These are phyloP conservation scores for Pilatotrama ljubarskyi DNA, from an alignment of 768 basidiomycete genomes.

Conservation along the genomic window DNA sequence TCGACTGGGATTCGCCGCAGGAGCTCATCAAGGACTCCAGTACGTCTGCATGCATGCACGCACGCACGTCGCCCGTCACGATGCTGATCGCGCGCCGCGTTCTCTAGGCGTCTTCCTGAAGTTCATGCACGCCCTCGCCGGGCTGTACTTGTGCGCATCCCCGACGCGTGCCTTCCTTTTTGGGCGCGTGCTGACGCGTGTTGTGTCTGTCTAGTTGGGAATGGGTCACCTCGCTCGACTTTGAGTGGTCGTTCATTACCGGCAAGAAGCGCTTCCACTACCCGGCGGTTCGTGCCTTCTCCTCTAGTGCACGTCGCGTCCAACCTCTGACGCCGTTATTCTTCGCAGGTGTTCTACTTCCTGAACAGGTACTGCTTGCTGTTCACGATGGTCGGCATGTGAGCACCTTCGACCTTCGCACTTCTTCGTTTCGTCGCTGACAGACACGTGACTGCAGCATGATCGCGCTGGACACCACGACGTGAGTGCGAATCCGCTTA, in stretches of 20 bases:
- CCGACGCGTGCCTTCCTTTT: background rate
- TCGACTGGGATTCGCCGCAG: conserved; percentile 40
- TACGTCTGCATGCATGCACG: conserved; percentile 23
- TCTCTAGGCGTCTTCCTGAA: conserved; percentile 40
- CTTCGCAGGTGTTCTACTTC: conserved; percentile 43
- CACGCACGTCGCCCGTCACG: background rate
- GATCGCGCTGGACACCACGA: conserved; percentile 40
- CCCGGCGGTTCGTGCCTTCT: conserved; percentile 39
- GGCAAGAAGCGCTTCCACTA: conserved; percentile 46
- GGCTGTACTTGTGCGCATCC: conserved; percentile 41
- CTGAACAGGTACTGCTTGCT: conserved; percentile 45
- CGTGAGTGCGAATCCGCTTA: conserved; percentile 23
- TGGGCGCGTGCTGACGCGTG: conserved; percentile 2
- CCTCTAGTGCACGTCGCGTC: background rate
- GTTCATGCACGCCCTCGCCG: conserved; percentile 43
- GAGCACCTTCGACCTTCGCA: conserved; percentile 17
- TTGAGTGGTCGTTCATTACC: conserved; percentile 43
- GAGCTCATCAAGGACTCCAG: conserved; percentile 40
- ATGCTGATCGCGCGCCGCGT: background rate
- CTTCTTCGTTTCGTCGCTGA: background rate
- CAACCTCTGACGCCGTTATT: background rate
- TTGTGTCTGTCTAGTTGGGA: conserved; percentile 41
- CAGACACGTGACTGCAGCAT: conserved; percentile 20
- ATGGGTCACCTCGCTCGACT: conserved; percentile 41
- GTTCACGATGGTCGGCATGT: conserved; percentile 50